phyloP scores from a whole-genome alignment of 371 early-diverging fungal species.

The Actinomortierella ambigua region DNA sequence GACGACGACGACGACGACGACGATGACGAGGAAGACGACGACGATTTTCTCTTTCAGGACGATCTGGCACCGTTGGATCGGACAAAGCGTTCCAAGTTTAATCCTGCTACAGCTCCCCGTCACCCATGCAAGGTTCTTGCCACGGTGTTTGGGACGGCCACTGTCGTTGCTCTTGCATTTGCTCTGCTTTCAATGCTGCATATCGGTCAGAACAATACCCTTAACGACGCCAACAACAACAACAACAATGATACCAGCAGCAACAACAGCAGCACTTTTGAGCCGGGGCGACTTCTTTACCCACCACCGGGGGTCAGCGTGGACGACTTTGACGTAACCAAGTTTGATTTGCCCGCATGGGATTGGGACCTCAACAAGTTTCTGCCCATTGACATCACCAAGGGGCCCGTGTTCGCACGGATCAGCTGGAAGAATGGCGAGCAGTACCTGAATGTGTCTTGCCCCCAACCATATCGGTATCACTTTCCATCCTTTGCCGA shows the following conservation, averaged over 20 bases:
- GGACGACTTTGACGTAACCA: constrained; percentile 23
- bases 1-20: too few relatives aligned
- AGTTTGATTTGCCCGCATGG: constrained; percentile 34
- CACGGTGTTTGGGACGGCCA: constrained; percentile 23
- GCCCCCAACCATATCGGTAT: constrained; percentile 19
- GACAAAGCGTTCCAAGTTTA: too few relatives aligned
- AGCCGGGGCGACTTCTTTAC: constrained; percentile 8
- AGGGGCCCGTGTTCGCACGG: constrained; percentile 22
- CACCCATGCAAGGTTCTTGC: constrained; percentile 33
- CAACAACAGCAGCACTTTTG: constrained; percentile 7
- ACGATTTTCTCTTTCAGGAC: too few relatives aligned
- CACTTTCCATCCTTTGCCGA: constrained; percentile 30
- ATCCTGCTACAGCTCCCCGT: too few relatives aligned
- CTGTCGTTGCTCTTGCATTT: constrained; percentile 21
- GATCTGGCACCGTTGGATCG: too few relatives aligned
- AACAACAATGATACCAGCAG: constrained; percentile 3
- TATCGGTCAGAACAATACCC: constrained; percentile 13
- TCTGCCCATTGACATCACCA: constrained; percentile 31
- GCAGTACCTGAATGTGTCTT: constrained; percentile 25
- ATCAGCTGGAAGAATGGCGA: constrained; percentile 31
- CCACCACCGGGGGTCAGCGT: constrained; percentile 29
- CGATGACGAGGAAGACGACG: too few relatives aligned
- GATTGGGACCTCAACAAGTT: constrained; percentile 36
- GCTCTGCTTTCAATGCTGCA: constrained; percentile 29
- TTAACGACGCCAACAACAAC: not conserved